Conservation (phyloP, 2,329 filamentous ascomycete species). For the Diatrype stigma region DNA sequence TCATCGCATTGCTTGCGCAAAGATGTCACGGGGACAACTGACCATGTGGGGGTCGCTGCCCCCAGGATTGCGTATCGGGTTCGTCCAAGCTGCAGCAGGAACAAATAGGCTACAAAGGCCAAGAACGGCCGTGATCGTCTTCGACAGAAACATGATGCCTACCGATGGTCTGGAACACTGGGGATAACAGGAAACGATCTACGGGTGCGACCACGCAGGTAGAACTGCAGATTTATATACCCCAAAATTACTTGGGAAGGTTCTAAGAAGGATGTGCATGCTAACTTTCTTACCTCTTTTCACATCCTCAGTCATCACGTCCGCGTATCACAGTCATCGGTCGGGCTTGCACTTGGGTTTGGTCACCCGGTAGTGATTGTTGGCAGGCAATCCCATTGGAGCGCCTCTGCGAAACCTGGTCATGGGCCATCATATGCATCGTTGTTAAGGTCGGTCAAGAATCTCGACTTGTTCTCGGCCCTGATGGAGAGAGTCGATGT, state of each 20-base stretch:
- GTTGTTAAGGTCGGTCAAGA: neutral
- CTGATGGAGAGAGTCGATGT: neutral
- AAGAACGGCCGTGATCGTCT: neutral
- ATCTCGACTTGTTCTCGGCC: neutral
- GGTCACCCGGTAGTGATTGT: no score
- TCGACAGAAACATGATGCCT: neutral
- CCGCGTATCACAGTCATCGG: no score
- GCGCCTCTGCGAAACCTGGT: neutral
- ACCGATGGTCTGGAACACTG: neutral
- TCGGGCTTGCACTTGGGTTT: no score
- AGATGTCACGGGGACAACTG: constrained; percentile 32
- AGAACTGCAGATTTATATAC: neutral
- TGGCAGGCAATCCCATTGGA: neutral
- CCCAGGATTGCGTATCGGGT: constrained; percentile 45
- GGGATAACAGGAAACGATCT: neutral
- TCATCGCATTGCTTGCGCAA: neutral
- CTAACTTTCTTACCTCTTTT: no score
- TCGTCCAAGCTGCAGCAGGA: constrained; percentile 37
- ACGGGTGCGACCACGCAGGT: neutral
- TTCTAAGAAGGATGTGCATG: no score
- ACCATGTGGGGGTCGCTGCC: constrained; percentile 51
- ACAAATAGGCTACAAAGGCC: constrained; percentile 8
- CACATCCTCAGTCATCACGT: no score
- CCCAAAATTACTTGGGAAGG: neutral
- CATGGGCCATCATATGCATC: no score